Evolutionary conservation across 495 filamentous ascomycete genomes (phyloP), one percentile per base, ranked within the genome.

Genomic region (Clohesyomyces aquaticus): DNA sequence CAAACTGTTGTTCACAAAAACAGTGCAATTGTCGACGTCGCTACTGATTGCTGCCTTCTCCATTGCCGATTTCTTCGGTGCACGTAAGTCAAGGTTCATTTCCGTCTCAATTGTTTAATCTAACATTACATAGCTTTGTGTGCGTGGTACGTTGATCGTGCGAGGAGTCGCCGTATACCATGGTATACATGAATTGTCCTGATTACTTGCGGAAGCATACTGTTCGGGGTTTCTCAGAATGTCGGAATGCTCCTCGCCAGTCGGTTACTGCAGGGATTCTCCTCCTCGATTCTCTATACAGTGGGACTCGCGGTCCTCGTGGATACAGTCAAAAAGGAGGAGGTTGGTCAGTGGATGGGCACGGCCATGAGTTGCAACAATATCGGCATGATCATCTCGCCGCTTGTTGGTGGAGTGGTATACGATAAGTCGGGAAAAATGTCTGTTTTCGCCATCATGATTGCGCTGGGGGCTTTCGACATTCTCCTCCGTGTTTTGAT

Each of bases 391-490:
- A 77, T 95, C 52, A 73, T 88, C 1, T 88, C 86, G 0, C 91
- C 91, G 1, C 73, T 92, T 23, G 76, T 94, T 10, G 91, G 91
- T 4, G 91, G 91, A 10, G 78, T 91, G 0, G 81, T 94, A 1
- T 95, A 93, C 64, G 80, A 81, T 16, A 72, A 77, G 27, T 83
- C 78, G 4, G 90, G 89, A 8, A 92, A 91, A 67, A 88, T 88
- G 71, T 76, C 84, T 1, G 88, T 91, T 3, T 93, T 85, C 66
- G 87, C 81, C 27, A 81, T 91, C 72, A 82, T 85, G 18, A 91
- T 90, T 74, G 87, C 74, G 0, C 68, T 91, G 38, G 83, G 91
- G 45, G 79, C 65, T 0, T 54, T 91, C 29, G 90, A 94, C 69
- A 84, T 92, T 49, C 59, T 87, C n/a, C 73, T 91, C 2, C 82